Percentiles rank a stretch among this genome's conserved stretches.
These are phyloP conservation scores for Nevesoporus exiguus DNA, from an alignment of 768 basidiomycete genomes.

Conservation along the genomic window DNA sequence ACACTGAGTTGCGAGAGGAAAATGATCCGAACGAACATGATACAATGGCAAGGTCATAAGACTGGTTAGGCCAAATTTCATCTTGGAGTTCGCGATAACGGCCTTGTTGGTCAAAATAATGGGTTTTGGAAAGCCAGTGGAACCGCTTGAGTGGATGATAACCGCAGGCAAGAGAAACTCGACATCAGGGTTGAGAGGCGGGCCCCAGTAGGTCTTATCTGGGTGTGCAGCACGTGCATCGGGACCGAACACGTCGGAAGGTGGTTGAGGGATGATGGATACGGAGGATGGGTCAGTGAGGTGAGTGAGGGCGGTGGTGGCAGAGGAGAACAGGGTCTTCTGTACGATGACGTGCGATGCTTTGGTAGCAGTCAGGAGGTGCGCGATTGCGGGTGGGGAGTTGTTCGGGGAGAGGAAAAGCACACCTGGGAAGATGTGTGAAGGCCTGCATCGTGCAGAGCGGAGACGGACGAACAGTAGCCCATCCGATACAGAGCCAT, in stretches of 20 bases:
- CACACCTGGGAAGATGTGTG: constrained; percentile 11
- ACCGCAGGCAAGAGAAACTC: constrained; percentile 21
- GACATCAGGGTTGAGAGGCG: constrained; percentile 17
- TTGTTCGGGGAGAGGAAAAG: constrained; percentile 44
- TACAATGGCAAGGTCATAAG: constrained; percentile 32
- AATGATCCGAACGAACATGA: constrained; percentile 27
- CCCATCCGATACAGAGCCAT: constrained; percentile 29
- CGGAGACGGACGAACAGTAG: constrained; percentile 21
- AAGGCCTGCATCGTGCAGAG: background rate
- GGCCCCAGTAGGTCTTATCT: constrained; percentile 24
- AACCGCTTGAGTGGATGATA: constrained; percentile 29
- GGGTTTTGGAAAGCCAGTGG: constrained; percentile 49
- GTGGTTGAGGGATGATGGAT: constrained; percentile 23
- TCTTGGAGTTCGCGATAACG: constrained; percentile 34
- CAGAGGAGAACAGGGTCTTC: constrained; percentile 11
- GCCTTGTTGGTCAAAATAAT: constrained; percentile 37
- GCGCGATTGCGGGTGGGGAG: constrained; percentile 43
- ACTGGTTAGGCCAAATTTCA: constrained; percentile 26
- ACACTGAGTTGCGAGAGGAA: background rate
- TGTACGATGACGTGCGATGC: constrained; percentile 24
- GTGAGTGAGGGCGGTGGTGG: constrained; percentile 13
- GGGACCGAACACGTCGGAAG: constrained; percentile 13
- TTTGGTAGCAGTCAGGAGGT: constrained; percentile 35
- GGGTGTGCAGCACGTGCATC: constrained; percentile 14
- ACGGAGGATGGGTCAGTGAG: constrained; percentile 22